Evolutionary conservation across 2,329 filamentous ascomycete genomes (phyloP).

Genomic region (Colletotrichum somersetense): DNA sequence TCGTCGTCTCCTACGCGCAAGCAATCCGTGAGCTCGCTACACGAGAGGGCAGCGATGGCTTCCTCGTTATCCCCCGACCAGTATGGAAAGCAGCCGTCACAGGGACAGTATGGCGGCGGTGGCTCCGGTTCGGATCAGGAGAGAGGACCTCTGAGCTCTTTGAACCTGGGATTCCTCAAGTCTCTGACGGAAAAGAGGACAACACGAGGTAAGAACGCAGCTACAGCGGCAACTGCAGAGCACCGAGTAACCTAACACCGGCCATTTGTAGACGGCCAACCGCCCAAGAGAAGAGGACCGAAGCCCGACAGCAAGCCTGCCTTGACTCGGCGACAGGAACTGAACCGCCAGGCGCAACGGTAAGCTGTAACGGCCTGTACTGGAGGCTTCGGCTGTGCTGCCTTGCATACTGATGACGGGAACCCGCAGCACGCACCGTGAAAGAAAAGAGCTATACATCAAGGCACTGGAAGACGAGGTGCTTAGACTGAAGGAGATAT

Average conservation of each 20-base stretch:
- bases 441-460: constrained; percentile 96
- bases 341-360: constrained; percentile 97
- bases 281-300: constrained; percentile 89
- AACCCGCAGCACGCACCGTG: constrained; percentile 85
- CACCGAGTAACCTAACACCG: constrained; percentile 6
- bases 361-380: constrained; percentile 56
- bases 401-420: constrained; percentile 42
- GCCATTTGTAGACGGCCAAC: constrained; percentile 76
- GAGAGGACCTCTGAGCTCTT: constrained; percentile 55
- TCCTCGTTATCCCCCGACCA: constrained; percentile 62
- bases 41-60: constrained; percentile 56
- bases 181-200: constrained; percentile 78
- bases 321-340: constrained; percentile 88
- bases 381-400: background rate
- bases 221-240: background rate
- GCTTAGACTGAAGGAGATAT: constrained; percentile 87
- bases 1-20: constrained; percentile 50
- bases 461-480: constrained; percentile 94
- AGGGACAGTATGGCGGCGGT: constrained; percentile 43
- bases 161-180: constrained; percentile 75
- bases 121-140: constrained; percentile 48
- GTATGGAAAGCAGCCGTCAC: constrained; percentile 47
- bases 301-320: constrained; percentile 98
- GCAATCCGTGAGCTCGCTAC: constrained; percentile 49
- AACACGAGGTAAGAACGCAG: constrained; percentile 72